Base-by-base conservation (phyloP, 2,329 filamentous ascomycete species). In the Exserohilum turcica region DNA sequence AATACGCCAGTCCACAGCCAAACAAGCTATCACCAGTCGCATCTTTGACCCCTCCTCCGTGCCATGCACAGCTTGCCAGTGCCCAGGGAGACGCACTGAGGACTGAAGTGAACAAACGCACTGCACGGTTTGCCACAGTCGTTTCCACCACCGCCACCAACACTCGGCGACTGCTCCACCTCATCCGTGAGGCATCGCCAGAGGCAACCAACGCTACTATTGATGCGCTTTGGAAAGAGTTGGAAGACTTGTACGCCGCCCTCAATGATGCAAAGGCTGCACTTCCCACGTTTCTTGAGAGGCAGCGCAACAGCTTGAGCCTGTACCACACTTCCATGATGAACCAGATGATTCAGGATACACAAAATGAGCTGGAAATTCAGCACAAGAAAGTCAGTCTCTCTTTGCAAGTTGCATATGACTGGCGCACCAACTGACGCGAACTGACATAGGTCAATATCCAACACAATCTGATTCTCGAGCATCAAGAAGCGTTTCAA, bases 221-320 rank as follows among this genome's bases (percentile, higher is more conserved):
- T 1, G 61, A 71, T 5, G 15, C 51, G 2, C 52, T 72, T 2
- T 70, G 65, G 66, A 18, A 51, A 8, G 67, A 71, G 44, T 55
- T 74, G 18, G 62, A 71, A 47, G 45, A 60, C 19, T 56, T 73
- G 2, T 64, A 65, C 40, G 37, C 58, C 8, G 54, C 54, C 12
- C 56, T 60, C 18, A 63, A 58, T 12, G 56, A 59, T 0, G 52
- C 64, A 10, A 66, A 65, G 15, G 32, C 48, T 33, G 58, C 56
- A n/a, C 35, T 70, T 6, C 64, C 68, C 6, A 43, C 24, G 6
- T 68, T 67, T 47, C 43, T 72, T 2, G 59, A 70, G 33, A 67
- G 65, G 50, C 69, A 72, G 48, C 61, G 66, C 13, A 58, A 67
- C 24, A 68, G 66, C 43, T 59, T 67, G 53, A 60, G 56, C 21